Percentiles rank a stretch among this genome's conserved stretches.
Conservation (phyloP, 208 protist species). For the Phytomonas sp. region DNA sequence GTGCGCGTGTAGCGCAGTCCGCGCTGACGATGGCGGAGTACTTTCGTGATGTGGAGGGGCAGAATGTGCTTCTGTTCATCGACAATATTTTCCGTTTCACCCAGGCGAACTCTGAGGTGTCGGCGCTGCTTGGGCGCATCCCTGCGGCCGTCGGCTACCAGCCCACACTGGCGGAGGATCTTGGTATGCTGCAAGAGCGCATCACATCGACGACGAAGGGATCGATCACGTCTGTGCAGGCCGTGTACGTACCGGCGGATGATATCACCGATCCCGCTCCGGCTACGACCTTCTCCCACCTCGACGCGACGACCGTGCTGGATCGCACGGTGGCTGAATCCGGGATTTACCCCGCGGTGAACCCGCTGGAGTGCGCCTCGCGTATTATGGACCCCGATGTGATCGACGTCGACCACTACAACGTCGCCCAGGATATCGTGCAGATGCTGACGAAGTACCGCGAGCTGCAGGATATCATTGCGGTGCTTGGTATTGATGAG, state of each 20-base stretch:
- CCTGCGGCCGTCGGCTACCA: conserved; percentile 99
- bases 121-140: conserved; percentile 96
- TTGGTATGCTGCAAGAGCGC: conserved; percentile 97
- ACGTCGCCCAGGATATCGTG: conserved; percentile 92
- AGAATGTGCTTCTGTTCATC: conserved; percentile 99
- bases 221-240: conserved; percentile 94
- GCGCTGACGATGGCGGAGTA: conserved; percentile 97
- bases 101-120: conserved; percentile 98
- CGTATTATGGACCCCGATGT: conserved; percentile 96
- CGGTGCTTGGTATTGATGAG: conserved; percentile 99
- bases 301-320: conserved; percentile 98
- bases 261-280: conserved; percentile 98
- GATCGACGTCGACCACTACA: conserved; percentile 96
- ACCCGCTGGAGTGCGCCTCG: conserved; percentile 97
- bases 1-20: conserved; percentile 96
- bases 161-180: conserved; percentile 97
- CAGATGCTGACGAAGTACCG: conserved; percentile 98
- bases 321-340: conserved; percentile 95
- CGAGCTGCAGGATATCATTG: conserved; percentile 98
- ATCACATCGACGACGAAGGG: conserved; percentile 97
- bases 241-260: conserved; percentile 98
- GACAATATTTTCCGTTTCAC: conserved; percentile 99
- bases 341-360: conserved; percentile 98
- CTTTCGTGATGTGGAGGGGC: conserved; percentile 97
- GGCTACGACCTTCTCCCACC: conserved; percentile 97